Evolutionary conservation across 2,329 filamentous ascomycete genomes (phyloP).

Genomic region (Eutypa lata): DNA sequence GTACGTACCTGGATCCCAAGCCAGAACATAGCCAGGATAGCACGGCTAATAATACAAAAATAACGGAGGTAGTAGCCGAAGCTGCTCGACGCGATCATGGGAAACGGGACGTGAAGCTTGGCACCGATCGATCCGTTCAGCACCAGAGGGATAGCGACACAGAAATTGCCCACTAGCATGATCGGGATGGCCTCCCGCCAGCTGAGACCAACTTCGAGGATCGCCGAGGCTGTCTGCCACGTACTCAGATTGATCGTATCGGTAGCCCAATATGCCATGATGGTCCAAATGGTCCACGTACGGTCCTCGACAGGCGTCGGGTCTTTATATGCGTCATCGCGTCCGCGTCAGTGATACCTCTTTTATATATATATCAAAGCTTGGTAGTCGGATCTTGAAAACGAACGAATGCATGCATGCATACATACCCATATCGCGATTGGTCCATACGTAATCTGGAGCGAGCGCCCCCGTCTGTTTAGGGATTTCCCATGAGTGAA

Average conservation of each 20-base stretch:
- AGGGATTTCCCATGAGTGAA: conserved; percentile 43
- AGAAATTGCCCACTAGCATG: conserved; percentile 57
- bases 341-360: conserved; percentile 14
- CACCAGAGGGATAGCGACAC: conserved; percentile 52
- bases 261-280: conserved; percentile 34
- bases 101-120: conserved; percentile 46
- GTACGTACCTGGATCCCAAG: conserved; percentile 51
- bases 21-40: conserved; percentile 50
- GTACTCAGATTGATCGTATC: conserved; percentile 33
- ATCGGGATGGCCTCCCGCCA: conserved; percentile 32
- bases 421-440: conserved; percentile 31
- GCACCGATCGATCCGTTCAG: conserved; percentile 46
- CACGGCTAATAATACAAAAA: conserved; percentile 36
- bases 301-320: conserved; percentile 33
- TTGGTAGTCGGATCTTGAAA: not conserved
- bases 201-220: conserved; percentile 32
- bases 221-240: conserved; percentile 32
- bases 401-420: conserved; percentile 6
- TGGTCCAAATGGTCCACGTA: conserved; percentile 35
- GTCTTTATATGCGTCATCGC: conserved; percentile 19
- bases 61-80: conserved; percentile 45
- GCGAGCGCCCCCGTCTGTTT: conserved; percentile 46
- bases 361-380: not conserved
- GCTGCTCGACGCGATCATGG: conserved; percentile 40
- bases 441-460: conserved; percentile 40